Evolutionary conservation across 371 early-diverging fungal species (phyloP), one percentile per base, ranked within the genome.

Genomic region (Actinomucor elegans): DNA sequence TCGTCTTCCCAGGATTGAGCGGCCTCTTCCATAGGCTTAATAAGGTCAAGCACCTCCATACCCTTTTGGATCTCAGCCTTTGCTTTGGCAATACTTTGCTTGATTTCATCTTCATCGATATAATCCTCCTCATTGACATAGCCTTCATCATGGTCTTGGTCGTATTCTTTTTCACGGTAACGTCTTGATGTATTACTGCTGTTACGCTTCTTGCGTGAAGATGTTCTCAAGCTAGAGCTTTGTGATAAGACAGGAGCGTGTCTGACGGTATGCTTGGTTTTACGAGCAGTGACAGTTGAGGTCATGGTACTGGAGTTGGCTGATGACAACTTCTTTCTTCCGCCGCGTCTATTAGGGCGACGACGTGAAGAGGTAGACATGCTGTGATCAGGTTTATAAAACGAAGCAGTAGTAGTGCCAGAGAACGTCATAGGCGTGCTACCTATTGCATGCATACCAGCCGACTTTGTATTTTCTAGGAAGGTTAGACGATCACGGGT

Each of bases 1-100:
- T 75, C 70, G 23, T 69, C 76, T 55, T 75, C 76, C 76, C 76
- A 71, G 10, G 41, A 67, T 28, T 48, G 71, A 52, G 69, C 61
- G 37, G 67, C 66, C 18, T 57, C 76, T 53, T 68, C 75, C 58
- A 66, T 52, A 15, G 69, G 78, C 49, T 69, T 65, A 15, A 74
- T 61, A 4, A 76, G 66, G 33, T 79, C 79, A n/a, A 84, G 64
- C 7, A 81, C 69, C 43, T 73, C 70, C 71, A 75, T 73, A 11
- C 75, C 81, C 26, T 78, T 77, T 38, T 73, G 77, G 11, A 84
- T 83, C 48, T 84, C 84, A 21, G 77, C 84, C 37, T 79, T 75
- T 27, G 83, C 84, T 59, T 82, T 83, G 50, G 85, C 86, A 20
- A 83, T 59, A 14, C 77, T 80, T 40, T 79, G 79, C 26, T 72